phyloP scores from a whole-genome alignment of 2,329 filamentous ascomycete genomes.

The Teratosphaeria viscida region DNA sequence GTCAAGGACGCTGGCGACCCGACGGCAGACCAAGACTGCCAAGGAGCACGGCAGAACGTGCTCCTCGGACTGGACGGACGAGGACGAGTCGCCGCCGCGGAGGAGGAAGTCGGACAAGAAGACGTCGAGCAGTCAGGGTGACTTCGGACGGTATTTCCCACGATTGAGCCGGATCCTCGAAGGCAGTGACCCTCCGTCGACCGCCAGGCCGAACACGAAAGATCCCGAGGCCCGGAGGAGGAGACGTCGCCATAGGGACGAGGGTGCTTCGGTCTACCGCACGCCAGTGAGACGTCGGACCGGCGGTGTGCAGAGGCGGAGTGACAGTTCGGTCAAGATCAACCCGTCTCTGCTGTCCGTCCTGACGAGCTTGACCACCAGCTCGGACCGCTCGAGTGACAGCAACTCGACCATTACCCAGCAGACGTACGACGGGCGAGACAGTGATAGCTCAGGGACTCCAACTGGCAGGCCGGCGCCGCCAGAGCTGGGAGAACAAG shows the following conservation, averaged over 20 bases:
- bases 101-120: slow-evolving; percentile 3
- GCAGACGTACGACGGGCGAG: slow-evolving; percentile 28
- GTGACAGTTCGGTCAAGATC: slow-evolving; percentile 20
- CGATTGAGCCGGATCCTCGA: slow-evolving; percentile 33
- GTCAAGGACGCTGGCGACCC: slow-evolving; percentile 6
- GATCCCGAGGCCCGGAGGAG: slow-evolving; percentile 7
- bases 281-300: slow-evolving; percentile 24
- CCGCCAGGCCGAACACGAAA: slow-evolving; percentile 9
- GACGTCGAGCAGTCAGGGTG: slow-evolving; percentile 10
- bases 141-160: slow-evolving; percentile 26
- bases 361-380: slow-evolving; percentile 31
- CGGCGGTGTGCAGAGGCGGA: slow-evolving; percentile 24
- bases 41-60: slow-evolving; percentile 10
- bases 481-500: slow-evolving; percentile 7
- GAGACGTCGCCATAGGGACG: slow-evolving; percentile 10
- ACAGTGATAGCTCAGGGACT: slow-evolving; percentile 6
- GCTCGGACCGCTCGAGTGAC: slow-evolving; percentile 32
- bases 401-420: slow-evolving; percentile 39
- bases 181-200: slow-evolving; percentile 19
- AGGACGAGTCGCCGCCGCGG: slow-evolving; percentile 14
- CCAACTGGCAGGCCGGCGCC: slow-evolving; percentile 5
- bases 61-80: slow-evolving; percentile 20
- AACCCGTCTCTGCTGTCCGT: slow-evolving; percentile 35
- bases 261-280: slow-evolving; percentile 9
- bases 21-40: slow-evolving; percentile 9